These are phyloP conservation scores for Umbelopsis isabellina DNA, from an alignment of 192 early-diverging fungal genomes.

Conservation along the genomic window DNA sequence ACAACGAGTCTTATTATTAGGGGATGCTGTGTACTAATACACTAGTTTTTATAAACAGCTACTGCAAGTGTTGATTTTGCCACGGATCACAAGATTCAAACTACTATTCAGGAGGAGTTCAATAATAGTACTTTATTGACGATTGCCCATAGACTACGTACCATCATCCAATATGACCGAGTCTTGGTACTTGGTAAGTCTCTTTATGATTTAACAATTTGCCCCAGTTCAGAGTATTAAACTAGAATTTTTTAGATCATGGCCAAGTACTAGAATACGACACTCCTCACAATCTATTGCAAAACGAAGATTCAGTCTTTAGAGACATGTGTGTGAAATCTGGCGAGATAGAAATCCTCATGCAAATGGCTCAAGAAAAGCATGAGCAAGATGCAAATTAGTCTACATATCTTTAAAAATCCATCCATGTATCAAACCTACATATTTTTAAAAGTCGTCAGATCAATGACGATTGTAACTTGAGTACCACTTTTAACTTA, in stretches of 20 bases:
- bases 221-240: neutral
- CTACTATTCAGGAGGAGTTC: slow-evolving; percentile 77
- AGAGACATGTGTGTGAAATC: slow-evolving; percentile 80
- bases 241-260: slow-evolving; percentile 54
- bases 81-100: slow-evolving; percentile 85
- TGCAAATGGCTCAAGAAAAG: slow-evolving; percentile 47
- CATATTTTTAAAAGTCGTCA: no score
- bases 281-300: slow-evolving; percentile 71
- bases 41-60: slow-evolving; percentile 42
- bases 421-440: no score
- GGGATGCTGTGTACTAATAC: neutral
- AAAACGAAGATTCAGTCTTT: slow-evolving; percentile 64
- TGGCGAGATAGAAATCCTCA: slow-evolving; percentile 79
- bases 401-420: neutral
- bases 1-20: slow-evolving; percentile 64
- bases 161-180: slow-evolving; percentile 56
- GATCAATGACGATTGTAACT: no score
- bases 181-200: slow-evolving; percentile 55
- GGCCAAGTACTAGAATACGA: slow-evolving; percentile 82
- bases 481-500: no score
- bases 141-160: slow-evolving; percentile 57
- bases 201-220: no score
- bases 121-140: slow-evolving; percentile 57
- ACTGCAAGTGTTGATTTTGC: slow-evolving; percentile 88
- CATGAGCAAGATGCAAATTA: neutral